Base-by-base conservation (phyloP, 345 rosid species). In the Trapa incisa region DNA sequence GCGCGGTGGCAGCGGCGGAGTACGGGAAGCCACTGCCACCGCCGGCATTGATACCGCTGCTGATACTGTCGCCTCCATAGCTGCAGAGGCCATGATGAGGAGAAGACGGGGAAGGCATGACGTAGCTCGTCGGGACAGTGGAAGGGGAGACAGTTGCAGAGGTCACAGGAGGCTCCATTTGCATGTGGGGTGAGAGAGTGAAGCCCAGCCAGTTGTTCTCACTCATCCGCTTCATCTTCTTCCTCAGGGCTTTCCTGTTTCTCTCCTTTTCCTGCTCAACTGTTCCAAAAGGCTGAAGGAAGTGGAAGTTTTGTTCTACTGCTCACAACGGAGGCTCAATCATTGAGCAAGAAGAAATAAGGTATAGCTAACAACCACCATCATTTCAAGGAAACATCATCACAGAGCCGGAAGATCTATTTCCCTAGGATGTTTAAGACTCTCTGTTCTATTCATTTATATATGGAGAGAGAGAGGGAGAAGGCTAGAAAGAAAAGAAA, bases 171-270 rank as follows among this genome's bases (percentile, higher is more conserved):
- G 71, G 75, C 80, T 85, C 94, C 89, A 87, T 84, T 76, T 80
- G 85, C 87, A 85, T 80, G 72, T 80, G 86, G 62, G 96, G 85
- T 6, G 91, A 84, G 71, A 88, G 85, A 60, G 96, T 86, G 53
- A 88, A 88, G 2, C 86, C 96, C 78, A 88, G 67, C 89, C 91
- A 88, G 83, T 77, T 79, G 48, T 45, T 45, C 48, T 45, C 48
- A 11, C 57, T 82, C 82, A 72, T 76, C 82, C 76, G 65, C 77
- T 79, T 83, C 87, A 36, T 74, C 71, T 66, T 53, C 64, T 61
- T 70, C 4, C 12, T 33, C 13, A 13, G 9, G 61, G 32, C 36
- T 57, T 8, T 1, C 43, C 43, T 41, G 6, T 41, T 41, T 8
- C 7, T 41, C 43, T 41, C 43, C 43, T 41, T 41, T 13, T 45